Percentiles rank a stretch among this genome's conserved stretches.
phyloP scores from a whole-genome alignment of 2,329 filamentous ascomycete species.

The Claviceps africana region DNA sequence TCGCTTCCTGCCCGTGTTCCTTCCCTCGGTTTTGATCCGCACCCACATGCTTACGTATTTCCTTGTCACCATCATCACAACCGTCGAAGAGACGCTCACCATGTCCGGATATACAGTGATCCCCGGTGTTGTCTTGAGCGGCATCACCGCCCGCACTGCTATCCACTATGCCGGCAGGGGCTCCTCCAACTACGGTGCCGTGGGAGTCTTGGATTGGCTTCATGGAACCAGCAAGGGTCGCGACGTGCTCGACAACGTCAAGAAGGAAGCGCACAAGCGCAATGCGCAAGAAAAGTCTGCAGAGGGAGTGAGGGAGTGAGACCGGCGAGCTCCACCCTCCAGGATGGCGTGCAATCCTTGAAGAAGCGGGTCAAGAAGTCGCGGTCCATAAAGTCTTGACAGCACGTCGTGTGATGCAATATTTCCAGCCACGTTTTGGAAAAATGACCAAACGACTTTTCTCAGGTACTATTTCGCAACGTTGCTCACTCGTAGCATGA shows the following conservation, averaged over 20 bases:
- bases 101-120: conserved; percentile 53
- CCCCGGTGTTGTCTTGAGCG: conserved; percentile 38
- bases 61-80: conserved; percentile 46
- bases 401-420: neutral
- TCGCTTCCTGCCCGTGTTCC: conserved; percentile 49
- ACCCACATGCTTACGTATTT: conserved; percentile 63
- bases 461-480: neutral
- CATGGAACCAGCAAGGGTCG: conserved; percentile 41
- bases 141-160: conserved; percentile 29
- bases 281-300: conserved; percentile 29
- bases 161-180: conserved; percentile 35
- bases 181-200: conserved; percentile 45
- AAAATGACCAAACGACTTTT: neutral
- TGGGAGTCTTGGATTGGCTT: conserved; percentile 49
- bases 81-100: conserved; percentile 51
- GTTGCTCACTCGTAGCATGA: too few species aligned
- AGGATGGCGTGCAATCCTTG: conserved; percentile 16
- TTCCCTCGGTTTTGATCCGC: conserved; percentile 50
- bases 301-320: conserved; percentile 20
- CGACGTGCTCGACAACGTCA: conserved; percentile 38
- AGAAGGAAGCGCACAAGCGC: conserved; percentile 43
- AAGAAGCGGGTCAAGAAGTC: conserved; percentile 15
- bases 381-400: conserved; percentile 14
- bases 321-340: conserved; percentile 18
- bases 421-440: neutral